A percentile compares a stretch with the other conserved stretches of the same genome.
phyloP scores from a whole-genome alignment of 208 protist species.

The Leishmania gerbilli region DNA sequence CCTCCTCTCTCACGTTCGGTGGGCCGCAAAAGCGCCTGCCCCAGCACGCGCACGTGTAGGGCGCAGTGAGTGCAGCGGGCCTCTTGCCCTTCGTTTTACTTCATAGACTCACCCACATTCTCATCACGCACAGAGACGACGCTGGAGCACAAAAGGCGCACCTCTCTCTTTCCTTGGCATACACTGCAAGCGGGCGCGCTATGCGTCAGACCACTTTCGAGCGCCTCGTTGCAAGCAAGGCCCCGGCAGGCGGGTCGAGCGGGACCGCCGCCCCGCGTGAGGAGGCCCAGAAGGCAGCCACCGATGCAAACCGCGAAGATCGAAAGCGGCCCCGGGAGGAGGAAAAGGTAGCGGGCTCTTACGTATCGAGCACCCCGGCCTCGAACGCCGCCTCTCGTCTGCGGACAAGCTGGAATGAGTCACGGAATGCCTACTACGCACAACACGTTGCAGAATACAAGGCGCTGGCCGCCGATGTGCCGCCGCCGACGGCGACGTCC shows the following conservation, averaged over 20 bases:
- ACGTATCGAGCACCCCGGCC: neutral
- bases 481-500: slow-evolving; percentile 45
- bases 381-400: neutral
- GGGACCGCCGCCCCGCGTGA: neutral
- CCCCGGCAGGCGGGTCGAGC: neutral
- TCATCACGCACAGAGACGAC: neutral
- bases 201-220: slow-evolving; percentile 36
- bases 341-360: neutral
- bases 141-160: too few relatives aligned
- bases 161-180: neutral
- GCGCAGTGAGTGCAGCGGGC: neutral
- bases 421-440: slow-evolving; percentile 20
- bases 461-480: slow-evolving; percentile 22
- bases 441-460: slow-evolving; percentile 34
- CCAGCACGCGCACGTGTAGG: neutral
- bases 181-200: neutral
- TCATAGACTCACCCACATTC: neutral
- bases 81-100: neutral
- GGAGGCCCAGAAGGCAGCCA: neutral
- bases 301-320: neutral
- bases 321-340: slow-evolving; percentile 22
- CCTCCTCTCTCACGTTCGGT: neutral
- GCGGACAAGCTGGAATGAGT: slow-evolving; percentile 17
- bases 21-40: neutral
- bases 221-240: slow-evolving; percentile 23